Conservation (phyloP, 805 yeast species). For the Candida alai region DNA sequence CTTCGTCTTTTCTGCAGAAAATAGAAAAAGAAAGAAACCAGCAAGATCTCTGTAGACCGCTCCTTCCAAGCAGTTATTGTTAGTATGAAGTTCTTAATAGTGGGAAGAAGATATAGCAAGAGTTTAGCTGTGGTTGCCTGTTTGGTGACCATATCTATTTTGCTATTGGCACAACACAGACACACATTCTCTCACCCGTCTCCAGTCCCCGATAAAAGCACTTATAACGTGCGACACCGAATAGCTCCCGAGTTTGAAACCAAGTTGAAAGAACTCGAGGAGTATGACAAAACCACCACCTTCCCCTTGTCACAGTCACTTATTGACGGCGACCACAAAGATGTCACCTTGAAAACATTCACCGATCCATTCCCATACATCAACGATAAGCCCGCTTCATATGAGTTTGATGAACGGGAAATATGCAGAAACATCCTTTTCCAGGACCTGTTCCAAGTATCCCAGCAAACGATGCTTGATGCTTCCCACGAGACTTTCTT, state of each 20-base stretch:
- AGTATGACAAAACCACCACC: conserved; percentile 1
- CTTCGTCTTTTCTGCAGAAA: too few relatives aligned
- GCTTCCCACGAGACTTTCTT: conserved; percentile 14
- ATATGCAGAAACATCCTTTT: conserved; percentile 14
- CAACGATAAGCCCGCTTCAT: conserved; percentile 7
- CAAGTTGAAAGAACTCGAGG: conserved; percentile 4
- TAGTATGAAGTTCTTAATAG: too few relatives aligned
- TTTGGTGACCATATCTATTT: too few relatives aligned
- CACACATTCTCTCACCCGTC: too few relatives aligned
- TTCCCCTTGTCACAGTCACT: conserved; percentile 10
- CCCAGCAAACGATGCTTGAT: conserved; percentile 13
- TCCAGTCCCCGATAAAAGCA: too few relatives aligned
- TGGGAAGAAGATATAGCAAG: too few relatives aligned
- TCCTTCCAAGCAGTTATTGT: too few relatives aligned
- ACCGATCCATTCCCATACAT: conserved; percentile 16
- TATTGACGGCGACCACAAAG: not conserved
- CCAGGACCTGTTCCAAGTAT: conserved; percentile 13
- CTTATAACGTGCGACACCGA: too few relatives aligned
- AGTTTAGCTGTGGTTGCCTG: too few relatives aligned
- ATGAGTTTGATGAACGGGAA: conserved; percentile 10
- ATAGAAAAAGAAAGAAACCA: too few relatives aligned
- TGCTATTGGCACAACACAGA: too few relatives aligned
- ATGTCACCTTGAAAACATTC: conserved; percentile 11
- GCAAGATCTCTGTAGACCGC: too few relatives aligned
- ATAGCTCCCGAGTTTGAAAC: conserved; percentile 3